Conservation (phyloP, 495 filamentous ascomycete genomes). For the Tuber aestivum region DNA sequence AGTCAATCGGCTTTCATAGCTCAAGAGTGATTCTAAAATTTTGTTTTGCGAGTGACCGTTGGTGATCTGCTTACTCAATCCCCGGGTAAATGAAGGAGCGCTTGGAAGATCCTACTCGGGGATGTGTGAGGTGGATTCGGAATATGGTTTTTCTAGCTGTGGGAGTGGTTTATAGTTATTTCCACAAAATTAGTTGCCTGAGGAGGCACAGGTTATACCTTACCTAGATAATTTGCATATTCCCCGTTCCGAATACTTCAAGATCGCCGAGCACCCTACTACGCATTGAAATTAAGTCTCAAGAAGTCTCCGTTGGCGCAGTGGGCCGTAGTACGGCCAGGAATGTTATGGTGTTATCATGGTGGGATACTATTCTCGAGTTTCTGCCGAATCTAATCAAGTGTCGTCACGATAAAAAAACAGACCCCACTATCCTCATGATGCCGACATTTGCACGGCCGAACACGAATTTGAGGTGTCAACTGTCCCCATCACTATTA, state of each 20-base stretch:
- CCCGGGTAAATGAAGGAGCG: neutral
- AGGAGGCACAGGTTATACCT: neutral
- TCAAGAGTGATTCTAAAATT: neutral
- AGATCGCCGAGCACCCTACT: neutral
- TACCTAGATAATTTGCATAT: neutral
- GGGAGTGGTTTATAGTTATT: neutral
- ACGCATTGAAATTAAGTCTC: neutral
- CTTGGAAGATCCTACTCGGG: neutral
- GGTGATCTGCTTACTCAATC: neutral
- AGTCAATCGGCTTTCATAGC: neutral
- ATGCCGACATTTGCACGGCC: neutral
- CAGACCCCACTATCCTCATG: neutral
- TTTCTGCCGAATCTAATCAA: neutral
- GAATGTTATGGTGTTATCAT: neutral
- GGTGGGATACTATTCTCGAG: neutral
- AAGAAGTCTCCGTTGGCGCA: neutral
- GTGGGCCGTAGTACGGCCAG: neutral
- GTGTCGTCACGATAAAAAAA: neutral
- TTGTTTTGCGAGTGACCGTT: neutral
- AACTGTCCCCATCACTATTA: neutral
- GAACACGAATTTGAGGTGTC: neutral
- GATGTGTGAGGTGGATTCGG: neutral
- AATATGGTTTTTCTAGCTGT: neutral
- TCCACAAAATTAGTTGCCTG: neutral
- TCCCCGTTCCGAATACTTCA: neutral